phyloP scores from a whole-genome alignment of 164 flowering plant genomes.

The Vitis labrusca region DNA sequence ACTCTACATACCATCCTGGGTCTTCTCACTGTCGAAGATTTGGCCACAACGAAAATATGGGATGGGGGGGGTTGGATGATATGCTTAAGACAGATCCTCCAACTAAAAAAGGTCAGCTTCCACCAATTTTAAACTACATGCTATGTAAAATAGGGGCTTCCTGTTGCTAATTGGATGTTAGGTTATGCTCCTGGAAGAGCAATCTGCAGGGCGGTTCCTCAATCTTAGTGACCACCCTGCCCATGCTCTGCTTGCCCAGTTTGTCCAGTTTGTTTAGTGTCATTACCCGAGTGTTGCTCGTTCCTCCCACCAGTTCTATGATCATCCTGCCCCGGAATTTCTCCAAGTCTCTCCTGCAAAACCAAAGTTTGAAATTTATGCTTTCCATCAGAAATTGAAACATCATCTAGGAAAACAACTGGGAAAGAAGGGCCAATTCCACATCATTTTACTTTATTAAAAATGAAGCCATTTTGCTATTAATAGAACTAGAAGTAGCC shows the following conservation, averaged over 20 bases:
- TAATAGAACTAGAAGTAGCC: no score
- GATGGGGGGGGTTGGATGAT: constrained; percentile 9
- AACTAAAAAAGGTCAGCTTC: constrained; percentile 37
- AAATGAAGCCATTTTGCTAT: no score
- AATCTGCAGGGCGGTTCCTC: constrained; percentile 4
- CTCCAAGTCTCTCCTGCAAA: constrained; percentile 79
- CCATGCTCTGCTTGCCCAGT: constrained; percentile 20
- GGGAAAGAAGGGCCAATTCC: no score
- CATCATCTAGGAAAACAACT: no score
- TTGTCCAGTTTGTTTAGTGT: constrained; percentile 36
- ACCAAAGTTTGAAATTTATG: no score
- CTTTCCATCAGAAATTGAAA: no score
- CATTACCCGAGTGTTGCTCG: constrained; percentile 36
- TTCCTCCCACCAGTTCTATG: constrained; percentile 28
- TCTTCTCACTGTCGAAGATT: constrained; percentile 15
- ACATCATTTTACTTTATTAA: no score
- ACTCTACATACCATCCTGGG: constrained; percentile 24
- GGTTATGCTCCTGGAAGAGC: constrained; percentile 36
- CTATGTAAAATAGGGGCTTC: constrained; percentile 28
- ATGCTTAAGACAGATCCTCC: constrained; percentile 22
- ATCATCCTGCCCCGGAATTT: constrained; percentile 57
- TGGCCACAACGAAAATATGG: constrained; percentile 14
- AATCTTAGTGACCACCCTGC: constrained; percentile 35
- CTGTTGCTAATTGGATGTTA: constrained; percentile 56
- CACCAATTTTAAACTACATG: constrained; percentile 29